These are phyloP conservation scores for Phaeosphaeriaceae sp. DNA, from an alignment of 2,329 filamentous ascomycete species.

Conservation along the genomic window DNA sequence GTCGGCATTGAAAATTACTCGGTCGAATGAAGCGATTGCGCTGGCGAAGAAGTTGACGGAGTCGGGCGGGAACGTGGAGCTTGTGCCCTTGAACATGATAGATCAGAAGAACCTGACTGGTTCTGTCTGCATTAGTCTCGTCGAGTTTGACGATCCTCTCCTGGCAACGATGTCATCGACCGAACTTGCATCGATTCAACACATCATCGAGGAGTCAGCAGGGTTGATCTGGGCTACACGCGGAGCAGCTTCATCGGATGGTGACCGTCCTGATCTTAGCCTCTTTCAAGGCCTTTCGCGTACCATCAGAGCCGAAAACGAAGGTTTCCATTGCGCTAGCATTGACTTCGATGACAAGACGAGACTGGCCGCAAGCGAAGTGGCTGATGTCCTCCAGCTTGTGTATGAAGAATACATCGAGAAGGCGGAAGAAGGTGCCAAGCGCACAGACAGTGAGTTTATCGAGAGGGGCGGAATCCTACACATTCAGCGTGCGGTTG, in stretches of 20 bases:
- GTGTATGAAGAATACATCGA: constrained; percentile 9
- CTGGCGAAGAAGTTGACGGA: constrained; percentile 9
- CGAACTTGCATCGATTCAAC: constrained; percentile 12
- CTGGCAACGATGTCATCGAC: constrained; percentile 5
- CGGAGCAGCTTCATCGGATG: constrained; percentile 15
- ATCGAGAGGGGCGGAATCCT: constrained; percentile 14
- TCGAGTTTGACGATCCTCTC: constrained; percentile 18
- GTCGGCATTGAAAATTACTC: constrained; percentile 12
- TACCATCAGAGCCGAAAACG: constrained; percentile 19
- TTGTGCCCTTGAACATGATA: constrained; percentile 10
- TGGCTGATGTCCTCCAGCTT: constrained; percentile 7
- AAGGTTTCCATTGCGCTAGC: constrained; percentile 18
- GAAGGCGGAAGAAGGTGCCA: not conserved
- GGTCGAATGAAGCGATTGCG: constrained; percentile 12
- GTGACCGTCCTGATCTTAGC: constrained; percentile 17
- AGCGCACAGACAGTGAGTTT: constrained; percentile 12
- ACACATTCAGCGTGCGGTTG: constrained; percentile 14
- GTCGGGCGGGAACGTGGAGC: constrained; percentile 9
- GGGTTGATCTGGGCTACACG: constrained; percentile 29
- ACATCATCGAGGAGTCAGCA: constrained; percentile 13
- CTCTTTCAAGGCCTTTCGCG: constrained; percentile 18
- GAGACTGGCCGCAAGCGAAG: constrained; percentile 2
- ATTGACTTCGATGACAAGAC: constrained; percentile 21
- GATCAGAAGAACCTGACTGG: constrained; percentile 5
- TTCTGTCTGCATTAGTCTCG: constrained; percentile 16